Evolutionary conservation across 2,329 filamentous ascomycete species (phyloP).

Genomic region (Gnomoniopsis sp.): DNA sequence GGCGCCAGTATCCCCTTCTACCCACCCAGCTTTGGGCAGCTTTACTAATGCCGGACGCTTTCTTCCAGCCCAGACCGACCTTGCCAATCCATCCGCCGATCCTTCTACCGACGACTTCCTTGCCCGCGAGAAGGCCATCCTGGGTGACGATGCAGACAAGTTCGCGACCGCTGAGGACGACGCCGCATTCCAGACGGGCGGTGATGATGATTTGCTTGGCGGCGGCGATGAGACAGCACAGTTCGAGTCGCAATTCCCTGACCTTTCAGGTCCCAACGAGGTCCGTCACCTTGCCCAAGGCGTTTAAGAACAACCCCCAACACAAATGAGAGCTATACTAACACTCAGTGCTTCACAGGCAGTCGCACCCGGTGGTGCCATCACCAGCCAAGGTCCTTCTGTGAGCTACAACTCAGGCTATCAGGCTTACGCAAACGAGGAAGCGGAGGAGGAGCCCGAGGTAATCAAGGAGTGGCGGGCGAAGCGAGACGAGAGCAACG

Average conservation of each 20-base stretch:
- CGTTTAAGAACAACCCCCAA: neutral
- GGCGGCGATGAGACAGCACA: slow-evolving; percentile 43
- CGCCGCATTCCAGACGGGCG: slow-evolving; percentile 60
- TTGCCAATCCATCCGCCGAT: slow-evolving; percentile 53
- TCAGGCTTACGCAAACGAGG: slow-evolving; percentile 47
- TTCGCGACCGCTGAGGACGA: slow-evolving; percentile 77
- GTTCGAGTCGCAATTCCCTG: slow-evolving; percentile 90
- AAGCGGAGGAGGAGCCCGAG: slow-evolving; percentile 74
- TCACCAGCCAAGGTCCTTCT: slow-evolving; percentile 64
- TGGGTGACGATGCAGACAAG: slow-evolving; percentile 90
- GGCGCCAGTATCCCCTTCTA: slow-evolving; percentile 4
- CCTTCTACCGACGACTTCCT: slow-evolving; percentile 79
- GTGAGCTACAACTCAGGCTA: slow-evolving; percentile 61
- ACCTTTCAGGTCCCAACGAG: slow-evolving; percentile 66
- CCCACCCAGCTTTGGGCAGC: neutral
- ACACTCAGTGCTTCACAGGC: slow-evolving; percentile 41
- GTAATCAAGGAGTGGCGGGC: slow-evolving; percentile 91
- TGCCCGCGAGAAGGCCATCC: slow-evolving; percentile 80
- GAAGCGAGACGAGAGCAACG: slow-evolving; percentile 76
- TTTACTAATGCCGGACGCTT: slow-evolving; percentile 22
- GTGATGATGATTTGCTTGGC: slow-evolving; percentile 70
- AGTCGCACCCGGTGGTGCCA: slow-evolving; percentile 71
- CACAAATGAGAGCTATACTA: neutral
- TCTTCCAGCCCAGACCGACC: slow-evolving; percentile 62
- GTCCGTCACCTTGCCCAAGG: slow-evolving; percentile 38